A percentile compares a stretch with the other conserved stretches of the same genome.
Conservation (phyloP, 139 green algal genomes). For the Marvania coccoides region DNA sequence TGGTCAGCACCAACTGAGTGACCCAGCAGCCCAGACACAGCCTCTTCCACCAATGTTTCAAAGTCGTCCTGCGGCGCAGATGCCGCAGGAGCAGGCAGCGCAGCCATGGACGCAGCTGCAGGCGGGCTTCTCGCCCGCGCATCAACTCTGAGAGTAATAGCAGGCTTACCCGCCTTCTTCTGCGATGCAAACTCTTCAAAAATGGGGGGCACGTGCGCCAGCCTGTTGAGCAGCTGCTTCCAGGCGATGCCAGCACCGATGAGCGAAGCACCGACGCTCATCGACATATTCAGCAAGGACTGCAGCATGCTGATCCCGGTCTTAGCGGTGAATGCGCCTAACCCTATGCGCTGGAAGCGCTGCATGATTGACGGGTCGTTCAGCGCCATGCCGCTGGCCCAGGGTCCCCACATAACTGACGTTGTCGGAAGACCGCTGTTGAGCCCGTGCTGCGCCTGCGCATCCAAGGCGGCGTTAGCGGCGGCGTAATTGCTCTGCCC, state of each 20-base stretch:
- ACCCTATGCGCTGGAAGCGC: constrained; percentile 5
- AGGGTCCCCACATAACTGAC: constrained; percentile 23
- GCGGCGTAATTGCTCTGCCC: constrained; percentile 59
- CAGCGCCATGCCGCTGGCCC: constrained; percentile 18
- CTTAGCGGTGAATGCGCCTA: not conserved
- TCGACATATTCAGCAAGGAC: not conserved
- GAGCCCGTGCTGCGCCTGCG: not conserved
- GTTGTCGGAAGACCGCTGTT: constrained; percentile 2
- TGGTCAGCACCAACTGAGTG: not conserved
- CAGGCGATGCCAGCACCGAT: not conserved
- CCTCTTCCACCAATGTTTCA: not conserved
- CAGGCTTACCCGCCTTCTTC: not conserved
- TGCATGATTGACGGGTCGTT: not conserved
- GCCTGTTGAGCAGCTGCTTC: not conserved
- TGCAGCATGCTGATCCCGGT: not conserved
- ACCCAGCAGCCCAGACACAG: not conserved
- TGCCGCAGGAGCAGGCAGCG: not conserved
- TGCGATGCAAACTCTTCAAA: not conserved
- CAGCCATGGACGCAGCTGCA: not conserved
- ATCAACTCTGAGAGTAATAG: not conserved
- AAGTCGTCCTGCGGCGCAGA: not conserved
- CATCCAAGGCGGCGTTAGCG: constrained; percentile 67
- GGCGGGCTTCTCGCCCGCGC: not conserved
- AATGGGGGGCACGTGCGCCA: not conserved
- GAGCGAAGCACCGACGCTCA: not conserved